Evolutionary conservation across 495 filamentous ascomycete species (phyloP), one percentile per base, ranked within the genome.

Genomic region (Cenococcum geophilum): DNA sequence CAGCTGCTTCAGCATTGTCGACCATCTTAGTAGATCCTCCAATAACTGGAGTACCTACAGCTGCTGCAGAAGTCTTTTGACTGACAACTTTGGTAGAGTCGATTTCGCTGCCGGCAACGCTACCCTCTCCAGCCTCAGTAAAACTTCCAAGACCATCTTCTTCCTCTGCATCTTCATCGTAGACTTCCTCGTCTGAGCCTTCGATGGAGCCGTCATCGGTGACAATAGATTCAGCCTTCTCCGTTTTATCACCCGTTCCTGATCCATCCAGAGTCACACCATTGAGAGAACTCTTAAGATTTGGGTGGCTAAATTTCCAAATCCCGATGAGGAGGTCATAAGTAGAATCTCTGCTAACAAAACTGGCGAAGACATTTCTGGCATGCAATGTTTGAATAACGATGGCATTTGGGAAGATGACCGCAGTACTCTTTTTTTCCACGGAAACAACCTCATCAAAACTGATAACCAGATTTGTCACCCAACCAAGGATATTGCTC

Each of bases 401-500:
- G 63, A 99, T 91, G 16, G 91, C 95, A 75, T 99, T 99, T 49
- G 92, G 93, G 73, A 99, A 97, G 1, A 99, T 83, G 72, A 97
- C 80, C 4, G 92, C 95, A 0, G 93, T 99, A 63, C 82, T 96
- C 73, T 95, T 91, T 75, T 97, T 99, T 71, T 99, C 93, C 1
- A 99, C 86, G 0, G 91, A 88, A 34, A 97, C 89, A 53, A 99
- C 86, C 72, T 99, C 93, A 70, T 97, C 95, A 72, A 97, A 99
- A 70, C 89, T 93, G 73, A 99, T 96, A 43, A 99, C 92, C 32
- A 97, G 76, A 4, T 91, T 97, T 0, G 95, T 99, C 1, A 95
- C 85, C 93, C 93, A 99, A 37, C 93, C 93, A 37, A 99, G 80
- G 55, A 99, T 99, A 70, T 99, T 99, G 73, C 93, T 97, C 61